These are phyloP conservation scores for Clarkia xantiana DNA, from an alignment of 345 rosid species.

Conservation along the genomic window DNA sequence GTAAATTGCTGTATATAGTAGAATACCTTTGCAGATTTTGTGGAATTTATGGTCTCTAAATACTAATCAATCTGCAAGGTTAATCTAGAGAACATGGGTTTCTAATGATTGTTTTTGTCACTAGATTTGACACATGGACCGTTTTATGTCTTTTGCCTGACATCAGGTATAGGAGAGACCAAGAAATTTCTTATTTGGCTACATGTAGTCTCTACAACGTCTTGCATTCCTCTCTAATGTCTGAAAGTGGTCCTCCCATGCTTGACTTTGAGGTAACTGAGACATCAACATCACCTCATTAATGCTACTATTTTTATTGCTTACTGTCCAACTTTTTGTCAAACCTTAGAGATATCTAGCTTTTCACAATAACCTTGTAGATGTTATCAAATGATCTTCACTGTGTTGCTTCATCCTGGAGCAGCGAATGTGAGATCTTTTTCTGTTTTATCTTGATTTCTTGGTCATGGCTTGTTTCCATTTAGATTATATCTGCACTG, in stretches of 20 bases:
- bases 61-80: too few species aligned
- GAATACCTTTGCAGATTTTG: too few species aligned
- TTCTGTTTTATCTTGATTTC: too few species aligned
- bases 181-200: conserved; percentile 66
- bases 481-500: too few species aligned
- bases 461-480: too few species aligned
- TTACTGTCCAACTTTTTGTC: not conserved
- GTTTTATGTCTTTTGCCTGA: conserved; percentile 7
- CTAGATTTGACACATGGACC: not conserved
- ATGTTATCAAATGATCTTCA: too few species aligned
- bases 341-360: not conserved
- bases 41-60: too few species aligned
- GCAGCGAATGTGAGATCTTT: too few species aligned
- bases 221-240: conserved; percentile 56
- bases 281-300: not conserved
- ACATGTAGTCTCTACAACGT: conserved; percentile 74
- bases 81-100: too few species aligned
- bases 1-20: too few species aligned
- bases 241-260: conserved; percentile 92
- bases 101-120: too few species aligned
- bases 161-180: conserved; percentile 73
- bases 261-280: conserved; percentile 88
- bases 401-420: too few species aligned
- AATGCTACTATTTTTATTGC: not conserved
- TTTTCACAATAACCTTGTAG: not conserved